Conservation (phyloP, 2,329 filamentous ascomycete species). For the Curvularia hawaiiensis region DNA sequence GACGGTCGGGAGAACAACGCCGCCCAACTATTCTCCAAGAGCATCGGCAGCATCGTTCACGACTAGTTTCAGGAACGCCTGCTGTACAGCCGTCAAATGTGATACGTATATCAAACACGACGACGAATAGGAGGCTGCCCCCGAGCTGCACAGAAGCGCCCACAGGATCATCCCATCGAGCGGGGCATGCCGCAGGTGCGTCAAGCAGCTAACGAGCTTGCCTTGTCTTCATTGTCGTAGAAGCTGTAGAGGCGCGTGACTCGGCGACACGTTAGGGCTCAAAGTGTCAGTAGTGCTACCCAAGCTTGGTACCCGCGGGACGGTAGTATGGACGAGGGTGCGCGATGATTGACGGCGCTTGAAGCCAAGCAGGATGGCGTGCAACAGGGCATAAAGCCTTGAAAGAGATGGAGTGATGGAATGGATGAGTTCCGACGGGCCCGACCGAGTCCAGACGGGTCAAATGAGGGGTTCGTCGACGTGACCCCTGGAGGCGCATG, state of each 20-base stretch:
- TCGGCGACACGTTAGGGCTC: slow-evolving; percentile 27
- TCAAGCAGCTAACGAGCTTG: slow-evolving; percentile 28
- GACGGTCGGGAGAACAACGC: slow-evolving; percentile 4
- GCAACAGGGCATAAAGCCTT: slow-evolving; percentile 40
- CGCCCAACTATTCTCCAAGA: slow-evolving; percentile 7
- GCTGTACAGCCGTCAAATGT: slow-evolving; percentile 19
- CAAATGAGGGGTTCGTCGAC: slow-evolving; percentile 34
- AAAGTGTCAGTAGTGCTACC: slow-evolving; percentile 23
- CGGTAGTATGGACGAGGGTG: slow-evolving; percentile 30
- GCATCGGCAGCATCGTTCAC: slow-evolving; percentile 24
- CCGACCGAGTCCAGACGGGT: slow-evolving; percentile 36
- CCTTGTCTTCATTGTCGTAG: slow-evolving; percentile 26
- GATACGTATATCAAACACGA: slow-evolving; percentile 13
- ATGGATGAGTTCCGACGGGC: slow-evolving; percentile 25
- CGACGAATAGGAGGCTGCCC: slow-evolving; percentile 23
- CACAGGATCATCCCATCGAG: slow-evolving; percentile 23
- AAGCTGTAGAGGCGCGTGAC: slow-evolving; percentile 39
- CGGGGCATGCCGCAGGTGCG: slow-evolving; percentile 17
- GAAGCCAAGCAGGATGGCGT: slow-evolving; percentile 46
- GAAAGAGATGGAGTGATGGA: slow-evolving; percentile 26
- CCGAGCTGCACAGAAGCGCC: slow-evolving; percentile 25
- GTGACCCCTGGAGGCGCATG: slow-evolving; percentile 24
- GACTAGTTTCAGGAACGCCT: slow-evolving; percentile 36
- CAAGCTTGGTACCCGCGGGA: slow-evolving; percentile 22
- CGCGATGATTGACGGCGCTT: slow-evolving; percentile 35